phyloP scores from a whole-genome alignment of 768 basidiomycete species.

The Agaricus subrufescens region DNA sequence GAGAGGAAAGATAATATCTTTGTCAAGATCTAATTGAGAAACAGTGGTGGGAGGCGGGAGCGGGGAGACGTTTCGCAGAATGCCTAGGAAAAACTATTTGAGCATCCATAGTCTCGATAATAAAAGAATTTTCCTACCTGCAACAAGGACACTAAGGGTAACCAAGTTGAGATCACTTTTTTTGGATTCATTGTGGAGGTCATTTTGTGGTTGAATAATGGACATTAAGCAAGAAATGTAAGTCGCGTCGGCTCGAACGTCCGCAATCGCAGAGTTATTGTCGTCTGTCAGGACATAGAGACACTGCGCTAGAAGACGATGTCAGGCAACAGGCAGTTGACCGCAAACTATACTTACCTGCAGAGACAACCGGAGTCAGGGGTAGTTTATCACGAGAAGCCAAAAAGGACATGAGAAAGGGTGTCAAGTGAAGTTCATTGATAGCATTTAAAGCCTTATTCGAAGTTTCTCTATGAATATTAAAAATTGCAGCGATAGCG shows the following conservation, averaged over 20 bases:
- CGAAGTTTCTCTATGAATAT: conserved; percentile 71
- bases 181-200: conserved; percentile 33
- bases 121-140: conserved; percentile 40
- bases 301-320: conserved; percentile 64
- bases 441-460: conserved; percentile 88
- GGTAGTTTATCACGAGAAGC: conserved; percentile 66
- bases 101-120: background rate
- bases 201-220: conserved; percentile 40
- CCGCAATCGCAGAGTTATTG: conserved; percentile 69
- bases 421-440: conserved; percentile 72
- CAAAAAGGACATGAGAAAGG: conserved; percentile 90
- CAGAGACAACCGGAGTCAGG: conserved; percentile 67
- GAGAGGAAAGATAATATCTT: conserved; percentile 66
- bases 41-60: conserved; percentile 63
- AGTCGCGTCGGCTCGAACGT: conserved; percentile 53
- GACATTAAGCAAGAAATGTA: conserved; percentile 65
- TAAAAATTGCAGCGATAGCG: conserved; percentile 14
- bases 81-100: conserved; percentile 39
- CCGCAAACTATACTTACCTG: conserved; percentile 46
- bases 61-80: conserved; percentile 72
- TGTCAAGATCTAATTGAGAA: conserved; percentile 64
- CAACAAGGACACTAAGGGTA: conserved; percentile 61
- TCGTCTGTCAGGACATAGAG: conserved; percentile 92
- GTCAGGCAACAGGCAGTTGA: background rate
- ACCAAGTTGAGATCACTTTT: conserved; percentile 45